Conservation (phyloP, 805 yeast genomes). For the Ogataea paradorogensis region DNA sequence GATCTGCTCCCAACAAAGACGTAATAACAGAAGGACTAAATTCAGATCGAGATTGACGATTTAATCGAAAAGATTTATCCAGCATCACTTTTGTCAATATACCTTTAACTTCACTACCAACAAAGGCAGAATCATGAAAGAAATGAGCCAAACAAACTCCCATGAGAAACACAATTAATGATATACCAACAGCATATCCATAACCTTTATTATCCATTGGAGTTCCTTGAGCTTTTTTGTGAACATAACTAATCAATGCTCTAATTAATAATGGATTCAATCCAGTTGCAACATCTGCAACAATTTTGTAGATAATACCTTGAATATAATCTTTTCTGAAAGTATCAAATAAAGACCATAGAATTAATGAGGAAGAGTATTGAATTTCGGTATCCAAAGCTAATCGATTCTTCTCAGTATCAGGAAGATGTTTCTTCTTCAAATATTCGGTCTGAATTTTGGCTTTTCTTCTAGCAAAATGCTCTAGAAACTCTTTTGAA, state of each 20-base stretch:
- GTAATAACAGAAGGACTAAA: conserved; percentile 72
- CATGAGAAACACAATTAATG: conserved; percentile 48
- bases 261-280: conserved; percentile 66
- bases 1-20: conserved; percentile 75
- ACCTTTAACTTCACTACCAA: conserved; percentile 72
- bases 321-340: conserved; percentile 44
- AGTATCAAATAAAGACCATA: conserved; percentile 47
- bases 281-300: conserved; percentile 49
- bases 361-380: conserved; percentile 44
- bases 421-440: conserved; percentile 30
- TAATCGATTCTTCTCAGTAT: conserved; percentile 36
- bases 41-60: conserved; percentile 52
- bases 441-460: conserved; percentile 33
- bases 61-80: conserved; percentile 62
- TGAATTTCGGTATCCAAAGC: conserved; percentile 37
- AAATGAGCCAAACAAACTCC: conserved; percentile 57
- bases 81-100: conserved; percentile 67
- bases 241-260: conserved; percentile 63
- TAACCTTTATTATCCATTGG: conserved; percentile 55
- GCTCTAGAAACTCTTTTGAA: conserved; percentile 33
- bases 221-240: conserved; percentile 43
- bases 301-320: conserved; percentile 40
- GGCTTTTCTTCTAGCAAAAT: conserved; percentile 33
- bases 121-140: conserved; percentile 56
- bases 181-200: conserved; percentile 73